These are phyloP conservation scores for Dothiorella sarmentorum DNA, from an alignment of 2,329 filamentous ascomycete genomes.

Conservation along the genomic window DNA sequence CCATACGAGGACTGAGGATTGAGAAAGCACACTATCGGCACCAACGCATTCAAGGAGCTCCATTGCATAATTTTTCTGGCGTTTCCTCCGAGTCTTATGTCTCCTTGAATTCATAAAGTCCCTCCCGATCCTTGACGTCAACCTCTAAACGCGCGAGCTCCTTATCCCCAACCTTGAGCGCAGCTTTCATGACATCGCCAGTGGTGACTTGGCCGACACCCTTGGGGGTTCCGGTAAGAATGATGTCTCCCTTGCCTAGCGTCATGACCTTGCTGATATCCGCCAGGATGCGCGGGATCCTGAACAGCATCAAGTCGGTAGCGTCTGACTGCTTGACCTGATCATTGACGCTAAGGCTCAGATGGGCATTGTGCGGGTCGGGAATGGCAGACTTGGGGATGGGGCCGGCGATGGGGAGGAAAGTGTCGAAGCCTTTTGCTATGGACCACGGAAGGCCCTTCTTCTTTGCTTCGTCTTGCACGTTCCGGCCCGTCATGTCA, in stretches of 20 bases:
- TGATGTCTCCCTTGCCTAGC: constrained; percentile 83
- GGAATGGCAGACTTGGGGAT: constrained; percentile 78
- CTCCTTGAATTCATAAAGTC: constrained; percentile 68
- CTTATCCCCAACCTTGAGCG: constrained; percentile 64
- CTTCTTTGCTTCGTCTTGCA: constrained; percentile 94
- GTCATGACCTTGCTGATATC: constrained; percentile 97
- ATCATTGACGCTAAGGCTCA: constrained; percentile 82
- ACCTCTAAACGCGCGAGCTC: constrained; percentile 84
- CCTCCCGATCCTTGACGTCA: constrained; percentile 71
- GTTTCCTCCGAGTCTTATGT: constrained; percentile 33
- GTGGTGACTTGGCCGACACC: constrained; percentile 83
- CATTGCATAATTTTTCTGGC: background rate
- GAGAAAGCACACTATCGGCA: background rate
- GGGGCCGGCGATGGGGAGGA: constrained; percentile 78
- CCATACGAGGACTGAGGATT: background rate
- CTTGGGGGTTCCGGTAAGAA: constrained; percentile 96
- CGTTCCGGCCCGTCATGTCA: constrained; percentile 95
- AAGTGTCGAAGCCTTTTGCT: constrained; percentile 96
- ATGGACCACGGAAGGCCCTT: constrained; percentile 96
- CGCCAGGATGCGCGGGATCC: constrained; percentile 79
- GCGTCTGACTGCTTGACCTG: constrained; percentile 77
- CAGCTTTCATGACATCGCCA: constrained; percentile 83
- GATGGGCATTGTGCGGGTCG: constrained; percentile 82
- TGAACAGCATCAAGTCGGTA: constrained; percentile 92
- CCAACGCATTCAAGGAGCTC: background rate